Percentiles rank a stretch among this genome's conserved stretches.
Conservation (phyloP, 495 filamentous ascomycete species). For the Penicillium subrubescens region DNA sequence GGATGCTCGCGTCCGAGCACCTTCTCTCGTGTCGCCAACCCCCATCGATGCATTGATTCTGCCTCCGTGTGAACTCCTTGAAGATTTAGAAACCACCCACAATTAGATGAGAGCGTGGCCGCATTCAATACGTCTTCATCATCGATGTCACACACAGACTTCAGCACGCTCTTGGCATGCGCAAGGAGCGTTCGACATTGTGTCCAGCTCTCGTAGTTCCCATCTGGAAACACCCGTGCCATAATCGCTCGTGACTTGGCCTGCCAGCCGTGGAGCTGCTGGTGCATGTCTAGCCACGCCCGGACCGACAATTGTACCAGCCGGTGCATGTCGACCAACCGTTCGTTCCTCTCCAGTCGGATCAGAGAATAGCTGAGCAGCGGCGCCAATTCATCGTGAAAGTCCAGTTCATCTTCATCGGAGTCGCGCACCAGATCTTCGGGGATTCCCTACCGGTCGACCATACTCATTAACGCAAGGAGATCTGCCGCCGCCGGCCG, state of each 20-base stretch:
- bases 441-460: conserved; percentile 44
- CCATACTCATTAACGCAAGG: conserved; percentile 44
- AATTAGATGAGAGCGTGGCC: too few species aligned
- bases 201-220: conserved; percentile 31
- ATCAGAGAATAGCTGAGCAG: conserved; percentile 46
- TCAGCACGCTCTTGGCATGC: conserved; percentile 26
- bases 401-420: conserved; percentile 9
- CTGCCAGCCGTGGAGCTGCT: conserved; percentile 37
- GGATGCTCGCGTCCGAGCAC: too few species aligned
- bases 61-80: conserved; percentile 17
- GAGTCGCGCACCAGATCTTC: conserved; percentile 22
- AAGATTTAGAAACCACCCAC: too few species aligned
- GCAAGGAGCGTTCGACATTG: conserved; percentile 29
- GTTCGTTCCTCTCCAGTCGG: conserved; percentile 11
- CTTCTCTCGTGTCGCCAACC: conserved; percentile 7
- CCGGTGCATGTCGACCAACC: conserved; percentile 44
- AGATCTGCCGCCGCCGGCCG: conserved; percentile 38
- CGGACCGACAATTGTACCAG: conserved; percentile 48
- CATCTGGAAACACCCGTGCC: conserved; percentile 36
- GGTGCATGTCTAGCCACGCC: conserved; percentile 40
- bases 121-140: neutral
- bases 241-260: conserved; percentile 36
- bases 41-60: conserved; percentile 9
- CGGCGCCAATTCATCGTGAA: conserved; percentile 43
- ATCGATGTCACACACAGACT: neutral